A percentile compares a stretch with the other conserved stretches of the same genome.
phyloP scores from a whole-genome alignment of 306 rosid species.

The Pachyrhizus erosus region DNA sequence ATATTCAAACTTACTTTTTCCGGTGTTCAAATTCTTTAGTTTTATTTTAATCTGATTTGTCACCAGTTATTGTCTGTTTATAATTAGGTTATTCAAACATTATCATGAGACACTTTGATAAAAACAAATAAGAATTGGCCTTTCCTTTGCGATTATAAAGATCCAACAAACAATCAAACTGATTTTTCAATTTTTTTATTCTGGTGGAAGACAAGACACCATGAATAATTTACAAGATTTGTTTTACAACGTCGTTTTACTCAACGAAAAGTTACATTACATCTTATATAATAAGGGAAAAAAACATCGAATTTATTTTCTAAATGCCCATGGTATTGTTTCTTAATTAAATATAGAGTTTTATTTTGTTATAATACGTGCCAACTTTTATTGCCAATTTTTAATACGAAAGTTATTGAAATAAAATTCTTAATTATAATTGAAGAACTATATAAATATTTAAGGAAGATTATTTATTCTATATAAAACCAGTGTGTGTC shows the following conservation, averaged over 20 bases:
- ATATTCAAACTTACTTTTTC: background rate
- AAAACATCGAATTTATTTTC: background rate
- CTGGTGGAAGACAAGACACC: background rate
- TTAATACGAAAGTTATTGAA: background rate
- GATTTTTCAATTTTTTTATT: background rate
- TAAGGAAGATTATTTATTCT: background rate
- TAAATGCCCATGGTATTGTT: background rate
- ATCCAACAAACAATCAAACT: background rate
- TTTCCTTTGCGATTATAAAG: background rate
- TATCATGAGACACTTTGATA: background rate
- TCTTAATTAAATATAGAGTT: background rate
- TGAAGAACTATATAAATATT: background rate
- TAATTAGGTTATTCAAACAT: background rate
- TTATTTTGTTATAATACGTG: background rate
- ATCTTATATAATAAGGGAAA: background rate
- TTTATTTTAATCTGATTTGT: slow-evolving; percentile 1
- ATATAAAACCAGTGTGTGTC: background rate
- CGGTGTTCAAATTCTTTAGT: background rate
- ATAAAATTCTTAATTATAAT: background rate
- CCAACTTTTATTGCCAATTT: background rate
- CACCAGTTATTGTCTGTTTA: background rate
- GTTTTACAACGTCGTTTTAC: background rate
- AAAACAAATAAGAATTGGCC: background rate
- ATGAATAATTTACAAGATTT: background rate
- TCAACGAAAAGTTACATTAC: background rate